These are phyloP conservation scores for Canna indica DNA, from an alignment of 176 grass and related monocot species.

Conservation along the genomic window DNA sequence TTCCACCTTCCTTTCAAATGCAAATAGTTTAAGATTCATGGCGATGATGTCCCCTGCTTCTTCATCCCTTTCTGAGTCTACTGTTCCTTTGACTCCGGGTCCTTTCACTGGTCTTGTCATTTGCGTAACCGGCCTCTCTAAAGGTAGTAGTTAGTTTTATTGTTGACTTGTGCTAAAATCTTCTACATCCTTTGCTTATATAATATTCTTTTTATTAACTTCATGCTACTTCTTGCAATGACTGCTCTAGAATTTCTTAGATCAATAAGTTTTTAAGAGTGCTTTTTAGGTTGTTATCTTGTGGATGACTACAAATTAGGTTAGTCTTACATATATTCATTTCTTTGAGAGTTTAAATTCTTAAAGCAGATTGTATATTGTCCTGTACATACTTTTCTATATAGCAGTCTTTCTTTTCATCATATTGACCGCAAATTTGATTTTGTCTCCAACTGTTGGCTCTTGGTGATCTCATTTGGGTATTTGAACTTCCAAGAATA, in stretches of 20 bases:
- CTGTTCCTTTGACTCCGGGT: constrained; percentile 6
- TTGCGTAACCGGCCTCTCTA: constrained; percentile 91
- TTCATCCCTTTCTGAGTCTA: constrained; percentile 13
- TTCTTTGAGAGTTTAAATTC: neutral
- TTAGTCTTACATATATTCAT: neutral
- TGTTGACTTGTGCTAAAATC: constrained; percentile 7
- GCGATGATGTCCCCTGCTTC: constrained; percentile 45
- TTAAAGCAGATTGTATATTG: neutral
- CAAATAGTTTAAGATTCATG: constrained; percentile 26
- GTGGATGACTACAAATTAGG: neutral
- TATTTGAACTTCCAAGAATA: neutral
- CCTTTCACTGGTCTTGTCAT: constrained; percentile 78
- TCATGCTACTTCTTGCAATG: neutral
- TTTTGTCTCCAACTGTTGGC: neutral
- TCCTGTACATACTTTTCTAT: neutral
- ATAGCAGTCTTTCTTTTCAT: neutral
- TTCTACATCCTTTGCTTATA: neutral
- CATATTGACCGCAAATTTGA: neutral
- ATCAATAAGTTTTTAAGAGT: neutral
- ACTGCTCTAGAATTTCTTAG: neutral
- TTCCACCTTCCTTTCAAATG: constrained; percentile 38
- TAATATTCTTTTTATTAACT: neutral
- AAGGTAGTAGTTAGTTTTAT: constrained; percentile 38
- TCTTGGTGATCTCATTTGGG: neutral
- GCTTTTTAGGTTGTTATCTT: neutral